Percentiles rank a stretch among this genome's conserved stretches.
These are phyloP conservation scores for Baudoinia panamericana DNA, from an alignment of 495 filamentous ascomycete species.

Conservation along the genomic window DNA sequence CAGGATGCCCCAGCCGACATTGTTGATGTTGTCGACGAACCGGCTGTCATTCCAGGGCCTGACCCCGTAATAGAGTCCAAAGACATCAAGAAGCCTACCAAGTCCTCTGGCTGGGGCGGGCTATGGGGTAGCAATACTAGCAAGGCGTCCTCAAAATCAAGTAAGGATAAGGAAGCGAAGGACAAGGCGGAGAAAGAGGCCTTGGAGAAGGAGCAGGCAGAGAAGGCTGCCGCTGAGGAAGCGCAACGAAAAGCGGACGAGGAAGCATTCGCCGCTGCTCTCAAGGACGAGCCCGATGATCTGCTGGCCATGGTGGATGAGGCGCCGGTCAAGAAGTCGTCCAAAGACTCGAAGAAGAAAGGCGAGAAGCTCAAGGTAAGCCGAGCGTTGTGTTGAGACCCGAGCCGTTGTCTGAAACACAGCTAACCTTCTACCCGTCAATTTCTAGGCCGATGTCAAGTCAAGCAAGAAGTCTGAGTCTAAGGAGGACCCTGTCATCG, in stretches of 20 bases:
- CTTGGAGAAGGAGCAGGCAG: constrained; percentile 19
- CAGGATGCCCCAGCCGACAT: constrained; percentile 16
- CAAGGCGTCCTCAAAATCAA: constrained; percentile 1
- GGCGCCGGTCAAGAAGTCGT: constrained; percentile 21
- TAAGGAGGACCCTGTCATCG: constrained; percentile 20
- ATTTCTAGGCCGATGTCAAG: constrained; percentile 17
- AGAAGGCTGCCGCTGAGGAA: constrained; percentile 15
- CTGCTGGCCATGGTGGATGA: constrained; percentile 24
- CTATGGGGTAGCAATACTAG: constrained; percentile 16
- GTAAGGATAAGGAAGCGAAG: constrained; percentile 14
- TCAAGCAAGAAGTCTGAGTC: constrained; percentile 14
- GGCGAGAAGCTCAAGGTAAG: constrained; percentile 14
- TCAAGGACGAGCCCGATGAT: constrained; percentile 26
- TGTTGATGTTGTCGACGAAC: constrained; percentile 17
- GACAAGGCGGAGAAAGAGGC: constrained; percentile 11
- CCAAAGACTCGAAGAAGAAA: constrained; percentile 22
- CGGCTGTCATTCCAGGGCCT: background rate
- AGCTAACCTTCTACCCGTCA: no score
- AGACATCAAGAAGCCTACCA: constrained; percentile 15
- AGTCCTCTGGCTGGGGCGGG: constrained; percentile 10
- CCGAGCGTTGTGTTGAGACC: no score
- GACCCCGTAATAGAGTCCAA: constrained; percentile 7
- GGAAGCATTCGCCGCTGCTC: constrained; percentile 20
- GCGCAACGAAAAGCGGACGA: constrained; percentile 18
- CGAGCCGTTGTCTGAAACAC: no score